phyloP scores from a whole-genome alignment of 2,329 filamentous ascomycete genomes.

The Fusarium newnesense region DNA sequence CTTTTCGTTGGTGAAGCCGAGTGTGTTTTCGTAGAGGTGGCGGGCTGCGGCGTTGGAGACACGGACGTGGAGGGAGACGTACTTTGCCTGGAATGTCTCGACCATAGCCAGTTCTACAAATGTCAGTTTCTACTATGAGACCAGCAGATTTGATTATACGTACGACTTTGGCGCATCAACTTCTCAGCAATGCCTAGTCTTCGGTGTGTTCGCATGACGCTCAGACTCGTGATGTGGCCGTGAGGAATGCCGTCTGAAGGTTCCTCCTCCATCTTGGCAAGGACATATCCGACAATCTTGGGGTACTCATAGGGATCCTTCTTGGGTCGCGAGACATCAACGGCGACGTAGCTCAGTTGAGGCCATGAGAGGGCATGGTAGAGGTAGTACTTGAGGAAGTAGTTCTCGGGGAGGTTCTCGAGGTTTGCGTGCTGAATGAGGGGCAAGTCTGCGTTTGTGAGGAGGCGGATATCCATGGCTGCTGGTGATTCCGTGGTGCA shows the following conservation, averaged over 20 bases:
- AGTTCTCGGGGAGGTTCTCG: slow-evolving; percentile 98
- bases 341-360: slow-evolving; percentile 94
- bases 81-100: slow-evolving; percentile 89
- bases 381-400: slow-evolving; percentile 99
- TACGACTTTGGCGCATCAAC: slow-evolving; percentile 95
- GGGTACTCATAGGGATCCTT: slow-evolving; percentile 88
- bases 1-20: slow-evolving; percentile 89
- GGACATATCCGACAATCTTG: slow-evolving; percentile 98
- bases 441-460: slow-evolving; percentile 84
- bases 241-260: slow-evolving; percentile 89
- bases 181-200: slow-evolving; percentile 94
- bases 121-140: neutral
- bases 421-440: slow-evolving; percentile 98
- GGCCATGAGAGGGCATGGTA: slow-evolving; percentile 99
- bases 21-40: slow-evolving; percentile 90
- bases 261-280: slow-evolving; percentile 99
- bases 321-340: slow-evolving; percentile 84
- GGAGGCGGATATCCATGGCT: slow-evolving; percentile 89
- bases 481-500: neutral
- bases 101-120: slow-evolving; percentile 89
- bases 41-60: slow-evolving; percentile 92
- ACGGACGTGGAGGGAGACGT: slow-evolving; percentile 96
- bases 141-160: slow-evolving; percentile 48
- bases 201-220: slow-evolving; percentile 95
- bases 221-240: slow-evolving; percentile 94